Conservation (phyloP, 768 basidiomycete species). For the Dioszegia crocea region DNA sequence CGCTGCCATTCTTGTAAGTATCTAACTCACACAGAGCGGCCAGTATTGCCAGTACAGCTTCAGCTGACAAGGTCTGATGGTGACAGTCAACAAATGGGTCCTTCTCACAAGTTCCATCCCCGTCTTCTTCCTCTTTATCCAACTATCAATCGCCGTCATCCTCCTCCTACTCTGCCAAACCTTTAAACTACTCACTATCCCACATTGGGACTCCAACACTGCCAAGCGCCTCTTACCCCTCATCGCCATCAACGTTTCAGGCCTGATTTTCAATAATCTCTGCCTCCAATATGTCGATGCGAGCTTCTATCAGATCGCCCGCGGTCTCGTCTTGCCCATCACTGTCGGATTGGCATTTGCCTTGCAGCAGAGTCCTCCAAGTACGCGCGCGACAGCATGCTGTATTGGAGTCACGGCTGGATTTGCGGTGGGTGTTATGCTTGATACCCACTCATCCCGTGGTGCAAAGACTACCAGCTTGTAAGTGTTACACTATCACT, state of each 20-base stretch:
- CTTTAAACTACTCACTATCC: not conserved
- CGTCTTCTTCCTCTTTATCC: constrained; percentile 13
- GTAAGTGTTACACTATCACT: too few relatives aligned
- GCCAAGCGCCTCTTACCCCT: constrained; percentile 43
- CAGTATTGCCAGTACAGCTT: not conserved
- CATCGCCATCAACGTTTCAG: constrained; percentile 65
- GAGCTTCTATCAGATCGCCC: constrained; percentile 59
- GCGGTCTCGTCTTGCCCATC: constrained; percentile 15
- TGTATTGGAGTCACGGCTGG: constrained; percentile 7
- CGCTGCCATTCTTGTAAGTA: constrained; percentile 66
- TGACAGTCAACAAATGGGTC: constrained; percentile 17
- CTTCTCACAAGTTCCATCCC: constrained; percentile 8
- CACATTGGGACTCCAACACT: not conserved
- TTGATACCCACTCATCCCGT: constrained; percentile 5
- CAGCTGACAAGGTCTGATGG: constrained; percentile 4
- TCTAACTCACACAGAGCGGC: too few relatives aligned
- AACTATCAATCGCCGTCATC: constrained; percentile 8
- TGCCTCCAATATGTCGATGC: constrained; percentile 74
- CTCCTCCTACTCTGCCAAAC: constrained; percentile 7
- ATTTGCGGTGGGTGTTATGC: constrained; percentile 9
- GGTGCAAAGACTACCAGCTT: not conserved
- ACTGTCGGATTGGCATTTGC: constrained; percentile 13
- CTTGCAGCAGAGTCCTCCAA: constrained; percentile 10
- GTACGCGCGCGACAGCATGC: constrained; percentile 3
- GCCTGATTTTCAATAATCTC: constrained; percentile 71